These are phyloP conservation scores for Thielaviopsis punctulata DNA, from an alignment of 2,329 filamentous ascomycete species.

Conservation along the genomic window DNA sequence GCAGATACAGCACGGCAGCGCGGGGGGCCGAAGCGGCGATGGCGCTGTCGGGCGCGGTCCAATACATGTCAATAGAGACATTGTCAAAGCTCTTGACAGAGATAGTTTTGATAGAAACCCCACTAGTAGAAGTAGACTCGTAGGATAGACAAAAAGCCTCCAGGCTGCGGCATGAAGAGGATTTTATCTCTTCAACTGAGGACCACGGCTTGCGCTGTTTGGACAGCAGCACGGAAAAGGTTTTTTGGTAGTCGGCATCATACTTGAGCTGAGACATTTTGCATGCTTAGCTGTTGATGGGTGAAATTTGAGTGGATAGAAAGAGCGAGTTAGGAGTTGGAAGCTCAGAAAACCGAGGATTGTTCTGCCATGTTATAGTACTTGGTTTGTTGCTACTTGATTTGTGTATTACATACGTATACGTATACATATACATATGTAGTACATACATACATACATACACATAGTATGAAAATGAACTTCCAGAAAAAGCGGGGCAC, in stretches of 20 bases:
- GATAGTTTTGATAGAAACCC: constrained; percentile 6
- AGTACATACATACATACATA: no score
- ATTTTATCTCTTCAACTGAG: not conserved
- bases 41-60: constrained; percentile 10
- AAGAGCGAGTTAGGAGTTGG: no score
- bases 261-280: constrained; percentile 1
- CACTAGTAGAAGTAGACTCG: not conserved
- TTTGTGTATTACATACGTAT: no score
- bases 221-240: not conserved
- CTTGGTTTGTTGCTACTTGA: no score
- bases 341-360: not conserved
- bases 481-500: no score
- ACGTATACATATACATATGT: no score
- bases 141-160: constrained; percentile 1
- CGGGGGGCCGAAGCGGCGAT: not conserved
- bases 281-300: no score
- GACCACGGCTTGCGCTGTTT: not conserved
- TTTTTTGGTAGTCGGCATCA: constrained; percentile 3
- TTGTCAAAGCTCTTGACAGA: constrained; percentile 13
- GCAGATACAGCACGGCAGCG: constrained; percentile 21
- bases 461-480: no score
- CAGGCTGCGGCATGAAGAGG: not conserved
- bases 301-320: no score
- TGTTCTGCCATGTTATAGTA: no score
- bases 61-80: constrained; percentile 12